Evolutionary conservation across 495 filamentous ascomycete genomes (phyloP).

Genomic region (Tuber aestivum): DNA sequence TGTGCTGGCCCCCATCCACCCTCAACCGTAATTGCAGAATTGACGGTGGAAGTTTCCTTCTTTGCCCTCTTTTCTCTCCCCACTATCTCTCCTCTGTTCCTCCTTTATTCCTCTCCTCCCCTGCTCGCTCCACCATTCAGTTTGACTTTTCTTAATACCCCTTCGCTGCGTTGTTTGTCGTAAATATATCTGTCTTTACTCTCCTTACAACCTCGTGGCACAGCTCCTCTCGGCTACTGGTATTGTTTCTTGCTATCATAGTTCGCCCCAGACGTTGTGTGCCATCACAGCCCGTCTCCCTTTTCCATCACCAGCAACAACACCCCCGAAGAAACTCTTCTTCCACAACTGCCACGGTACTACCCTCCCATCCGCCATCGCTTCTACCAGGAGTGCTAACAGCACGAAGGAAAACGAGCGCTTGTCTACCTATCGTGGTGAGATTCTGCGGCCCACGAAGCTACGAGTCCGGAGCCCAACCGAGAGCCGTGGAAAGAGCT

Average conservation of each 20-base stretch:
- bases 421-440: not conserved
- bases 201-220: not conserved
- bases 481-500: not conserved
- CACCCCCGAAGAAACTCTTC: not conserved
- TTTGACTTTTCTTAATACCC: not conserved
- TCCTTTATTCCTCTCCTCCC: not conserved
- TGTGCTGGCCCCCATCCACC: not conserved
- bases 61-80: not conserved
- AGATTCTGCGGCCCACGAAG: not conserved
- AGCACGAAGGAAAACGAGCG: not conserved
- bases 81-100: not conserved
- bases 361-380: not conserved
- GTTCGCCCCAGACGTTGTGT: not conserved
- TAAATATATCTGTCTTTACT: not conserved
- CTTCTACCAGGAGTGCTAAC: not conserved
- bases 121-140: not conserved
- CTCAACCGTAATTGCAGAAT: not conserved
- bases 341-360: not conserved
- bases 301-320: not conserved
- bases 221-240: not conserved
- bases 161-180: not conserved
- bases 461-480: not conserved
- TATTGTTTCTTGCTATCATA: not conserved
- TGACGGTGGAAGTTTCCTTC: not conserved
- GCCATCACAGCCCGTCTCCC: conserved; percentile 3